phyloP scores from a whole-genome alignment of 73 alveolate species.

The Paramecium tetraurelia region DNA sequence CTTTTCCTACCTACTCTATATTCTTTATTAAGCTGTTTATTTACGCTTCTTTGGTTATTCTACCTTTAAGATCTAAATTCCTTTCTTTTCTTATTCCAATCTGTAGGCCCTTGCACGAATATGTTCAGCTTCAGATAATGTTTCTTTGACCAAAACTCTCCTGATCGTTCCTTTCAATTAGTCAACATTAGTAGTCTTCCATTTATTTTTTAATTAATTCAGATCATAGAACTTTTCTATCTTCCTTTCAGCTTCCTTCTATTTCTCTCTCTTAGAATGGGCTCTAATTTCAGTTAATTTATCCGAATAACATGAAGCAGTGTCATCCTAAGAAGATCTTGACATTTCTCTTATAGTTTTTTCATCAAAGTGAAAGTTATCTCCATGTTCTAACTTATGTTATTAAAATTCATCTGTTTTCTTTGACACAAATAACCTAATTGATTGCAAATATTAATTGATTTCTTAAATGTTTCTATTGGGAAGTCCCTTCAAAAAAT shows the following conservation, averaged over 20 bases:
- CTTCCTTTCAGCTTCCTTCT: background rate
- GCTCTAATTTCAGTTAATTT: conserved; percentile 23
- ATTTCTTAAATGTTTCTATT: background rate
- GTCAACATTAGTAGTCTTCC: background rate
- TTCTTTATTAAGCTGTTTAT: background rate
- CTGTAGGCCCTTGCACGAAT: conserved; percentile 19
- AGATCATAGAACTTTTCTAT: conserved; percentile 35
- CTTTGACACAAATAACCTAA: background rate
- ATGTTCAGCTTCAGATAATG: conserved; percentile 28
- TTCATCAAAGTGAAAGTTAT: conserved; percentile 30
- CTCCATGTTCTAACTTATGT: conserved; percentile 19
- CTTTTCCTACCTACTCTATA: background rate
- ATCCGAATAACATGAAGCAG: background rate
- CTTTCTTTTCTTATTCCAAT: background rate
- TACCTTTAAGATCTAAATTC: background rate
- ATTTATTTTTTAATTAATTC: background rate
- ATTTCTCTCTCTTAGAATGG: background rate
- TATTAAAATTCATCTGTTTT: conserved; percentile 17
- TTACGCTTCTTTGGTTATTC: background rate
- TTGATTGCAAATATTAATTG: background rate
- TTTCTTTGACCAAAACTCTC: conserved; percentile 3
- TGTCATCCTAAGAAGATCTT: background rate
- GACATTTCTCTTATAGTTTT: background rate
- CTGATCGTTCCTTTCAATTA: conserved; percentile 1
- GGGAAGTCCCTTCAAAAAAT: background rate